phyloP scores from a whole-genome alignment of 2,329 filamentous ascomycete species.

The Diaporthe helianthi region DNA sequence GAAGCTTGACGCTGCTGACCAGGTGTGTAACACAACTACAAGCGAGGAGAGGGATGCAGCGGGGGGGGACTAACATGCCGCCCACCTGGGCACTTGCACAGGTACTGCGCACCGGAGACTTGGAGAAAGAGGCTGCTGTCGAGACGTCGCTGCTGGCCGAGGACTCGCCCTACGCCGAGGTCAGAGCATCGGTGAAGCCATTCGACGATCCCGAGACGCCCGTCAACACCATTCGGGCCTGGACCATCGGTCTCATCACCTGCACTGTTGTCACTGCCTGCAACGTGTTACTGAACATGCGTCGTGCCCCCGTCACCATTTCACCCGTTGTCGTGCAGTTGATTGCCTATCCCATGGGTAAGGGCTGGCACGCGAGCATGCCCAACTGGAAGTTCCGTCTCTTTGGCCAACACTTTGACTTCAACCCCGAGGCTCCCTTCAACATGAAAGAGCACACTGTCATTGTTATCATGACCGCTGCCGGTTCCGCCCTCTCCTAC shows the following conservation, averaged over 20 bases:
- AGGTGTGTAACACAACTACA: conserved; percentile 48
- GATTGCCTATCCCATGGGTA: conserved; percentile 57
- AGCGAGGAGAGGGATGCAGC: conserved; percentile 47
- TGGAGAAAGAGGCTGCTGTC: conserved; percentile 39
- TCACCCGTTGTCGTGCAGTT: conserved; percentile 63
- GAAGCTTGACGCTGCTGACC: conserved; percentile 59
- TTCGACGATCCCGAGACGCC: conserved; percentile 61
- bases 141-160: conserved; percentile 57
- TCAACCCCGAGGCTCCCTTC: conserved; percentile 50
- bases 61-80: background rate
- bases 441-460: conserved; percentile 58
- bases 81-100: background rate
- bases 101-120: conserved; percentile 27
- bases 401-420: conserved; percentile 44
- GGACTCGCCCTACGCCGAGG: conserved; percentile 64
- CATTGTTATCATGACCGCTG: conserved; percentile 54
- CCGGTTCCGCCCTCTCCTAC: conserved; percentile 45
- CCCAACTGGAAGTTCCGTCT: conserved; percentile 43
- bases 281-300: conserved; percentile 60
- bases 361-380: conserved; percentile 38
- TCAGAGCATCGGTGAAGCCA: conserved; percentile 51
- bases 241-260: conserved; percentile 63
- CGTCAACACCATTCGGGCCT: conserved; percentile 65
- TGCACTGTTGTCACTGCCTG: conserved; percentile 64
- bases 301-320: conserved; percentile 58